These are phyloP conservation scores for Dicorynia guianensis DNA, from an alignment of 306 rosid species.

Conservation along the genomic window DNA sequence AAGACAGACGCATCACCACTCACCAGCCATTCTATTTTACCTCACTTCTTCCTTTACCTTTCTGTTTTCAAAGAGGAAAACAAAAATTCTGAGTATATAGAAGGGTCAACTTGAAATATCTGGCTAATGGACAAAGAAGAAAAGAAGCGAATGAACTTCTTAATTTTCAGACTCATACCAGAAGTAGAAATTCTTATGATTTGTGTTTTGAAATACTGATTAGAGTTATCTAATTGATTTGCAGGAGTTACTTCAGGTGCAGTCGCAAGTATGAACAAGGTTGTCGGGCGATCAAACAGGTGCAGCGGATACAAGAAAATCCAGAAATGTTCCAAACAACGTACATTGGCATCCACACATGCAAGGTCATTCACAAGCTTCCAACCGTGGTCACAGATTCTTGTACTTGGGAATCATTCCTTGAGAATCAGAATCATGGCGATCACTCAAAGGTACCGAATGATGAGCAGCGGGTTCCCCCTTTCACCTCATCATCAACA, in stretches of 20 bases:
- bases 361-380: constrained; percentile 48
- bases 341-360: constrained; percentile 81
- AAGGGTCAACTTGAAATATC: not conserved
- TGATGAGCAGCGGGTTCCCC: not conserved
- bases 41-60: constrained; percentile 5
- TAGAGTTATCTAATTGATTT: not conserved
- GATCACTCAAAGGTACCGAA: constrained; percentile 28
- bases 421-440: constrained; percentile 24
- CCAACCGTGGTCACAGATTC: constrained; percentile 54
- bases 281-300: constrained; percentile 74
- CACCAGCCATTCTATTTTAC: constrained; percentile 3
- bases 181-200: not conserved
- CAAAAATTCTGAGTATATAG: not conserved
- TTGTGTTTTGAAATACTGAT: not conserved
- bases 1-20: not conserved
- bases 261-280: constrained; percentile 69
- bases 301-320: constrained; percentile 57
- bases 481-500: constrained; percentile 16
- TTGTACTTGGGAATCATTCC: constrained; percentile 34
- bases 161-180: constrained; percentile 11
- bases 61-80: not conserved
- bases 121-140: too few relatives aligned
- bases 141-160: not conserved
- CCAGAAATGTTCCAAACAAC: constrained; percentile 60
- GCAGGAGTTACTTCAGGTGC: constrained; percentile 87